phyloP scores from a whole-genome alignment of 768 basidiomycete genomes.

The Suillus ampliporus region DNA sequence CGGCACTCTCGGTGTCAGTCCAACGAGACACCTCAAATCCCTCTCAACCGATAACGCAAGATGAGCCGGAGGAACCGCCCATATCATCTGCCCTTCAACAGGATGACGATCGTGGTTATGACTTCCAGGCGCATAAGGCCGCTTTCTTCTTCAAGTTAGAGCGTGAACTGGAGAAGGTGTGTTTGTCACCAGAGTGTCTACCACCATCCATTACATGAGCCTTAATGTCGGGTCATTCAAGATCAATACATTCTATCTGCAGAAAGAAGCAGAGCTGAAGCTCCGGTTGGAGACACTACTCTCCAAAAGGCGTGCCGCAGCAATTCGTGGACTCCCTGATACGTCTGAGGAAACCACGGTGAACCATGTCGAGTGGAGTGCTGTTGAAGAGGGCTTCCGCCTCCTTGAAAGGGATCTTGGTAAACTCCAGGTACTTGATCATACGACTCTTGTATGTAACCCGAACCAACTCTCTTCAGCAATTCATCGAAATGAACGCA shows the following conservation, averaged over 20 bases:
- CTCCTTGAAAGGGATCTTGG: conserved; percentile 92
- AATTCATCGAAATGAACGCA: conserved; percentile 97
- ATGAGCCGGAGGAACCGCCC: conserved; percentile 56
- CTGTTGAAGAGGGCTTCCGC: conserved; percentile 95
- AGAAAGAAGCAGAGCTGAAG: conserved; percentile 95
- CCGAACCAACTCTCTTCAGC: conserved; percentile 52
- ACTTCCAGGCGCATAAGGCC: conserved; percentile 94
- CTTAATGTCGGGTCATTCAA: conserved; percentile 38
- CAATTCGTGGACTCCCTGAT: conserved; percentile 73
- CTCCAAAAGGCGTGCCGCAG: conserved; percentile 89
- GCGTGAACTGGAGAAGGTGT: conserved; percentile 94
- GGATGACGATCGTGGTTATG: conserved; percentile 77
- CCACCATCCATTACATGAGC: conserved; percentile 13
- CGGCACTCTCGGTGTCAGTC: conserved; percentile 37
- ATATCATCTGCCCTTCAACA: conserved; percentile 66
- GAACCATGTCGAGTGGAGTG: conserved; percentile 88
- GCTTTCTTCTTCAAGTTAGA: conserved; percentile 99
- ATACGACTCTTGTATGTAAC: conserved; percentile 18
- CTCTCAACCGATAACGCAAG: conserved; percentile 25
- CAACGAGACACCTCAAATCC: conserved; percentile 24
- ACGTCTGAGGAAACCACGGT: conserved; percentile 59
- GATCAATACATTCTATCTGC: conserved; percentile 98
- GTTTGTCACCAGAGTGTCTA: conserved; percentile 20
- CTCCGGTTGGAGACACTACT: conserved; percentile 91
- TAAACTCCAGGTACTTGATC: conserved; percentile 80